Evolutionary conservation across 305 asterid species (phyloP).

Genomic region (Plantago coronopus): DNA sequence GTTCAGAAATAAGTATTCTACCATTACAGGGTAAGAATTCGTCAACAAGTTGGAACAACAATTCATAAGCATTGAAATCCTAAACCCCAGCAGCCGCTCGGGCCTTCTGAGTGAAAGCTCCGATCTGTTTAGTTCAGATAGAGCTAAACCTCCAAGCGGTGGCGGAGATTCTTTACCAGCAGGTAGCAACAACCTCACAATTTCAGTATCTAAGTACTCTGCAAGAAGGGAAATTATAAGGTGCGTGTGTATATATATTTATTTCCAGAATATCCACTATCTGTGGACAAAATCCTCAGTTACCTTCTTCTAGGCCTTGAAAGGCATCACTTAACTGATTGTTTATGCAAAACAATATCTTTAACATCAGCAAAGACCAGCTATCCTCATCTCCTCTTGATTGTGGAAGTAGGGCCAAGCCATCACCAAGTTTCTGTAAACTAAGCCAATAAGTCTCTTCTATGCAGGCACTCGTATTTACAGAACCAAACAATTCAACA

Average conservation of each 20-base stretch:
- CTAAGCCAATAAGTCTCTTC: constrained; percentile 21
- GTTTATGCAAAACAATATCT: constrained; percentile 55
- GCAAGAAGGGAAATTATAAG: constrained; percentile 28
- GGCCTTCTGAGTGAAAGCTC: constrained; percentile 51
- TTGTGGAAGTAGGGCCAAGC: constrained; percentile 75
- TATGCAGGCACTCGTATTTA: constrained; percentile 19
- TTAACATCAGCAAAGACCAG: constrained; percentile 74
- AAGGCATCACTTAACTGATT: constrained; percentile 60
- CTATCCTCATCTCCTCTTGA: constrained; percentile 71
- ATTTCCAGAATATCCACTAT: constrained; percentile 24
- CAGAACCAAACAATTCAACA: constrained; percentile 17
- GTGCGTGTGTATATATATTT: constrained; percentile 10
- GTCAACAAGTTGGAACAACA: constrained; percentile 74
- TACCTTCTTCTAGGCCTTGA: constrained; percentile 89
- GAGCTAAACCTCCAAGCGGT: constrained; percentile 58
- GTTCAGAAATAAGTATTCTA: constrained; percentile 24
- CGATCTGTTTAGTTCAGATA: constrained; percentile 31
- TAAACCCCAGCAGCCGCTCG: constrained; percentile 62
- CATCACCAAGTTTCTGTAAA: constrained; percentile 67
- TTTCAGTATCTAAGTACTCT: constrained; percentile 52
- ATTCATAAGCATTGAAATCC: constrained; percentile 57
- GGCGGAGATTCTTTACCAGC: constrained; percentile 68
- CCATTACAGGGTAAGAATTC: constrained; percentile 69
- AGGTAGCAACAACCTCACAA: constrained; percentile 56
- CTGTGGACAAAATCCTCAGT: constrained; percentile 16